Evolutionary conservation across 495 filamentous ascomycete species (phyloP).

Genomic region (Trichocladium uniseriatum): DNA sequence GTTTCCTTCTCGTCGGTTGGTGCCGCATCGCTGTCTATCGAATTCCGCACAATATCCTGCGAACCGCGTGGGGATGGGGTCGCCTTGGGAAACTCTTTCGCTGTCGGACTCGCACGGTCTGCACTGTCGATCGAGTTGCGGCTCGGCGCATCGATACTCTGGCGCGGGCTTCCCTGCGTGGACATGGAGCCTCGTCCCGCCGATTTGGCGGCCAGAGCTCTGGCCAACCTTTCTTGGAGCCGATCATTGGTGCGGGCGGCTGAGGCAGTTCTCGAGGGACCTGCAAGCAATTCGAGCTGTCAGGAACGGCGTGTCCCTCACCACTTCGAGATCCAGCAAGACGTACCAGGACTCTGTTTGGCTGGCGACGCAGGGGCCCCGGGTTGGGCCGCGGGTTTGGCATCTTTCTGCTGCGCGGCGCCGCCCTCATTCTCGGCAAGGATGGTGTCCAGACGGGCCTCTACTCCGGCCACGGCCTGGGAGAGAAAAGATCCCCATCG

Average conservation of each 20-base stretch:
- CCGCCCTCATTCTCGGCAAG: conserved; percentile 64
- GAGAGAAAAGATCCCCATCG: conserved; percentile 81
- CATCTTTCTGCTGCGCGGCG: conserved; percentile 23
- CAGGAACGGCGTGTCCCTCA: conserved; percentile 1
- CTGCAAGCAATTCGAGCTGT: conserved; percentile 18
- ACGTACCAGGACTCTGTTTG: conserved; percentile 25
- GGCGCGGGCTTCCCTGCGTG: conserved; percentile 23
- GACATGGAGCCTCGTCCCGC: conserved; percentile 18
- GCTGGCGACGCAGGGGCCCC: conserved; percentile 21
- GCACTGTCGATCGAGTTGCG: conserved; percentile 24
- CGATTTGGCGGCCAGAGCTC: conserved; percentile 42
- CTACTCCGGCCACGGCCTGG: conserved; percentile 86
- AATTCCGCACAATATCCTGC: conserved; percentile 15
- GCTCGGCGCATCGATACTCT: conserved; percentile 25
- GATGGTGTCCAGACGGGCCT: conserved; percentile 87
- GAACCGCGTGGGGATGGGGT: conserved; percentile 14
- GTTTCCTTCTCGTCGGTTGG: not conserved
- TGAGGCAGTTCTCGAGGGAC: conserved; percentile 43
- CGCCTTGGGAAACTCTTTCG: conserved; percentile 10
- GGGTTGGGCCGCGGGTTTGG: conserved; percentile 7
- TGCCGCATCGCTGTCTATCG: conserved; percentile 5
- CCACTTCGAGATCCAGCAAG: not conserved
- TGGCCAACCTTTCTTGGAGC: conserved; percentile 77
- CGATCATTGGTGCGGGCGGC: conserved; percentile 57
- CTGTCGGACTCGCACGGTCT: conserved; percentile 11